These are phyloP conservation scores for Pseudodiploospora longispora DNA, from an alignment of 2,329 filamentous ascomycete genomes.

Conservation along the genomic window DNA sequence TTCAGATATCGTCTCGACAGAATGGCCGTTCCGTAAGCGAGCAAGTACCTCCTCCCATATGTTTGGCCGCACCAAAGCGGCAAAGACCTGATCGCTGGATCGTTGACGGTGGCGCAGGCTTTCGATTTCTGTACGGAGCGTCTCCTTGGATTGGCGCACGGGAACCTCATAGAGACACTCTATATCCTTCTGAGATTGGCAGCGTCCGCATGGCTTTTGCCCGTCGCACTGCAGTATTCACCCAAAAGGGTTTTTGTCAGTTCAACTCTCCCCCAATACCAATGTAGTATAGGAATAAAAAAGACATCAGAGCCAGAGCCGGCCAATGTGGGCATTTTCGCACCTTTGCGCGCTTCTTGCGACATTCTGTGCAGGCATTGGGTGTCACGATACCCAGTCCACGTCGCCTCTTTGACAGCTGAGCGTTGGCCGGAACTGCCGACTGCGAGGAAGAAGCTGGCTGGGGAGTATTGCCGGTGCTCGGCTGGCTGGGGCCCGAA, in stretches of 20 bases:
- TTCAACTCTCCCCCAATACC: too few species aligned
- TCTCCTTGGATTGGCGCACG: conserved; percentile 56
- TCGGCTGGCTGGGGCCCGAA: conserved; percentile 21
- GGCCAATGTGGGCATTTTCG: too few species aligned
- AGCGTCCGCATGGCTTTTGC: conserved; percentile 46
- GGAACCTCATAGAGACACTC: conserved; percentile 56
- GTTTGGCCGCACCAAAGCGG: conserved; percentile 43
- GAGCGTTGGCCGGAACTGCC: conserved; percentile 10
- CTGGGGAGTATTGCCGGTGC: conserved; percentile 27
- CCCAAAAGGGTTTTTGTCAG: background rate
- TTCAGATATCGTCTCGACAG: conserved; percentile 47
- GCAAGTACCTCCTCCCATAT: conserved; percentile 47
- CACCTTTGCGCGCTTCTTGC: conserved; percentile 56
- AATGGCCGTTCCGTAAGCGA: conserved; percentile 45
- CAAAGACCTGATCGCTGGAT: conserved; percentile 46
- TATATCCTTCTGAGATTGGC: conserved; percentile 43
- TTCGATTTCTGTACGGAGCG: conserved; percentile 52
- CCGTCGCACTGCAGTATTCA: conserved; percentile 46
- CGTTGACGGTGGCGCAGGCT: conserved; percentile 45
- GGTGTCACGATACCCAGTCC: conserved; percentile 50
- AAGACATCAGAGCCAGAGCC: too few species aligned
- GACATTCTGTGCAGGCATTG: conserved; percentile 54
- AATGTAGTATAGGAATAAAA: background rate
- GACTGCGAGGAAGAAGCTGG: conserved; percentile 15
- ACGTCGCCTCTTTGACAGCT: conserved; percentile 43